phyloP scores from a whole-genome alignment of 805 yeast genomes.

The Teunomyces stri region DNA sequence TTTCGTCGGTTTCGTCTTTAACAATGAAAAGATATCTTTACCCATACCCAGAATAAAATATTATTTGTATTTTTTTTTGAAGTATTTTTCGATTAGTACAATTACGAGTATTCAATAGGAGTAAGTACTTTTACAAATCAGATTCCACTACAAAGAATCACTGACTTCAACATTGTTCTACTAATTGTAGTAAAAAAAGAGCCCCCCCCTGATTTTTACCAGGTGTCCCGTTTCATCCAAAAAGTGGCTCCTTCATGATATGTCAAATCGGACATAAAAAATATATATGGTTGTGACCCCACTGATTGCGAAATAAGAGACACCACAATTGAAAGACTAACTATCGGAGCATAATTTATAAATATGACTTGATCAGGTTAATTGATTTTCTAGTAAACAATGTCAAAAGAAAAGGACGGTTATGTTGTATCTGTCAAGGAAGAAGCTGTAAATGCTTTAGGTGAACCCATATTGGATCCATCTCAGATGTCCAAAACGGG shows the following conservation, averaged over 20 bases:
- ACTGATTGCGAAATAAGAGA: background rate
- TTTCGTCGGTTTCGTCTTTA: background rate
- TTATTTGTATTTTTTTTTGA: background rate
- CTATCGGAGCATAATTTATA: background rate
- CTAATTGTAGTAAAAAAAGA: too few relatives aligned
- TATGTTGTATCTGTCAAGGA: background rate
- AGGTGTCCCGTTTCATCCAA: background rate
- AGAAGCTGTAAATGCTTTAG: background rate
- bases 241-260: background rate
- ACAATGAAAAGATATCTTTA: conserved; percentile 1
- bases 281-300: background rate
- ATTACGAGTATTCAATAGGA: too few relatives aligned
- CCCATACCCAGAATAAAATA: background rate
- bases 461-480: background rate
- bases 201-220: too few relatives aligned
- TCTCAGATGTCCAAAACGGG: background rate
- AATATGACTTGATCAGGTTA: background rate
- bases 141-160: too few relatives aligned
- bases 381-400: background rate
- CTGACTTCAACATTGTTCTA: too few relatives aligned
- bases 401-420: background rate
- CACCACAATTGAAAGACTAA: background rate
- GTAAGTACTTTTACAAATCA: background rate
- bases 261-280: background rate
- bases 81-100: background rate